A percentile compares a stretch with the other conserved stretches of the same genome.
Evolutionary conservation across 2,329 filamentous ascomycete genomes (phyloP).

Genomic region (Talaromyces pinophilus): DNA sequence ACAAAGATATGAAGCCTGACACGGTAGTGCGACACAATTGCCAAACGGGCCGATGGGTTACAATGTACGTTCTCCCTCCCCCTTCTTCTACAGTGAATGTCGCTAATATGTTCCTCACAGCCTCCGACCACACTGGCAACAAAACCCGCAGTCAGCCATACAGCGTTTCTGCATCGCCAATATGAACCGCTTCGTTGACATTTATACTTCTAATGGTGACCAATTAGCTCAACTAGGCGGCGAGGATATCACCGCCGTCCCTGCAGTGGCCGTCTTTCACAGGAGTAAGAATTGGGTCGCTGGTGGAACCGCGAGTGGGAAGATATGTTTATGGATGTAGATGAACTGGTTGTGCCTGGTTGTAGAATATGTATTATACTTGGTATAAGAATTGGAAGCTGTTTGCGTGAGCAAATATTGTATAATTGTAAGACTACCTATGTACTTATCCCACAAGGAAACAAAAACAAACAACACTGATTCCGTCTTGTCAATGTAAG

Average conservation of each 20-base stretch:
- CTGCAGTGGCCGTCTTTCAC: constrained; percentile 89
- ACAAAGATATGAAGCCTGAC: constrained; percentile 67
- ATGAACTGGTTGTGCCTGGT: background rate
- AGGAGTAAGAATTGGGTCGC: constrained; percentile 87
- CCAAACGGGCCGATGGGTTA: constrained; percentile 93
- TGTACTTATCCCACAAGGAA: background rate
- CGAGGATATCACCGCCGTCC: constrained; percentile 90
- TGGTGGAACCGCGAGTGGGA: constrained; percentile 87
- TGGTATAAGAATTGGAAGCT: background rate
- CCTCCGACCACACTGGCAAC: constrained; percentile 86
- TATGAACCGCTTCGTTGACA: constrained; percentile 95
- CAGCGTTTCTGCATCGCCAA: constrained; percentile 92
- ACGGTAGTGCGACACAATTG: constrained; percentile 82
- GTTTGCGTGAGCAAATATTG: background rate
- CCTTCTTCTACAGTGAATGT: background rate
- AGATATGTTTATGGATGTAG: constrained; percentile 86
- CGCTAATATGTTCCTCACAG: constrained; percentile 37
- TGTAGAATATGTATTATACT: constrained; percentile 6
- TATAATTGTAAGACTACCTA: constrained; percentile 1
- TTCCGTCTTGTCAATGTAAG: constrained; percentile 12
- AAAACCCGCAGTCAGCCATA: constrained; percentile 71
- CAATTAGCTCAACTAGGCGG: constrained; percentile 87
- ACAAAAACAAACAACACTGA: background rate
- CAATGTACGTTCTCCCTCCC: constrained; percentile 58
- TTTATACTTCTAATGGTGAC: constrained; percentile 78